Evolutionary conservation across 2,329 filamentous ascomycete genomes (phyloP), one percentile per base, ranked within the genome.

Genomic region (Hymenoscyphus fraxineus): DNA sequence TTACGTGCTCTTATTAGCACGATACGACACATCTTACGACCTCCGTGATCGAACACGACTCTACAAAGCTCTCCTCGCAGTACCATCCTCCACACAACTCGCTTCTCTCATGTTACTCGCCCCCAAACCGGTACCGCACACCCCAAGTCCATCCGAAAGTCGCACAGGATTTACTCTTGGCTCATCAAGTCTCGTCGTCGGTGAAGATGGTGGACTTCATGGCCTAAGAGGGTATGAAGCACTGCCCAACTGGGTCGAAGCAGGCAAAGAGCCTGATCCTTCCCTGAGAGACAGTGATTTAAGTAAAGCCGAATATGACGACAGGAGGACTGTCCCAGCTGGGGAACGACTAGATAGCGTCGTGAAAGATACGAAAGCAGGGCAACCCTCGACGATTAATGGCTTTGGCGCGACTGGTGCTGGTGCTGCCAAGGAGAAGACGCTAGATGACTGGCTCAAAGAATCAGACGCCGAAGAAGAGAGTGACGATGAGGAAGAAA

Each of bases 21-120:
- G 95, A 66, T 99, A 98, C 76, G 95, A 98, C 72, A 92, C 89
- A 0, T 97, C 93, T 0, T 99, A 96, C 77, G 93, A 98, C 74
- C 86, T 99, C 2, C 92, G 95, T 68, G 95, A 98, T 75, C 90
- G 95, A 31, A 88, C 93, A 1, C 88, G 95, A 39, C 85, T 97
- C 66, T 98, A 96, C 79, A 92, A 91, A 68, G 85, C 93, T 0
- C 85, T 99, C 1, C 85, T 99, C 1, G 84, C 87, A 3, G 87
- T 91, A 4, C 92, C 93, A 0, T 81, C 83, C 2, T 86, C 85
- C 7, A 90, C 87, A 0, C 92, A 98, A 76, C 85, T 99, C 16
- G 95, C 95, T 2, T 93, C 90, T 0, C 82, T 99, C 15, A 90
- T 98, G 76, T 87, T 99, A 0, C 84, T 98, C 1, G 95, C 95